Evolutionary conservation across 2,329 filamentous ascomycete species (phyloP), one percentile per base, ranked within the genome.

Genomic region (Xylaria digitata): DNA sequence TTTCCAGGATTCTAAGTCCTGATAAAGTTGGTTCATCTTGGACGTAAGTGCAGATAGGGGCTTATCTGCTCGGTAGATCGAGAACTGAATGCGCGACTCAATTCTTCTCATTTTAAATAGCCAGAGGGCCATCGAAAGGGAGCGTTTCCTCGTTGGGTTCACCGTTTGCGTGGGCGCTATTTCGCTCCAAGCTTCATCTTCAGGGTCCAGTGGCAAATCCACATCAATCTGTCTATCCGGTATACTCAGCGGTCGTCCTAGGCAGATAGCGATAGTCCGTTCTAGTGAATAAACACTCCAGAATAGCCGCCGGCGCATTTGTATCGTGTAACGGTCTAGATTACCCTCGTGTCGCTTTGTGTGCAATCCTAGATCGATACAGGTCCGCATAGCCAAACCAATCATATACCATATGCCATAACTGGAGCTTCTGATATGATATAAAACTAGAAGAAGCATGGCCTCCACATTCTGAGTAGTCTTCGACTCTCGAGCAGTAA

Each of bases 341-440:
- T 78, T 77, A 32, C 72, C 74, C 65, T 84, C 82, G 63, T 82
- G 80, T 46, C 81, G 80, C 62, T 81, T 82, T 52, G 82, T 78
- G 66, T 86, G 84, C 32, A 86, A 76, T 5, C 84, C 84, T 2
- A 86, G 77, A 63, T 85, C 84, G 55, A 86, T 84, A 60, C 82
- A 82, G 7, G 82, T 85, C 46, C 83, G 80, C 82, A 86, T 85
- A 1, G 84, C 83, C 19, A 86, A 77, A 13, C 84, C 84, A 48
- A 85, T 83, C 80, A 86, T 83, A 70, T 85, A 85, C 84, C 83
- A 86, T 55, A 86, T 79, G 8, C 83, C 84, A 64, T 83, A 82
- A 37, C 82, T 83, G 0, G 83, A 84, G 9, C 82, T 84, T 7
- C 84, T 80, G 2, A 86, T 76, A 70, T 86, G 84, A 68, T 85